phyloP scores from a whole-genome alignment of 768 basidiomycete species.

The Rhodocollybia butyracea region DNA sequence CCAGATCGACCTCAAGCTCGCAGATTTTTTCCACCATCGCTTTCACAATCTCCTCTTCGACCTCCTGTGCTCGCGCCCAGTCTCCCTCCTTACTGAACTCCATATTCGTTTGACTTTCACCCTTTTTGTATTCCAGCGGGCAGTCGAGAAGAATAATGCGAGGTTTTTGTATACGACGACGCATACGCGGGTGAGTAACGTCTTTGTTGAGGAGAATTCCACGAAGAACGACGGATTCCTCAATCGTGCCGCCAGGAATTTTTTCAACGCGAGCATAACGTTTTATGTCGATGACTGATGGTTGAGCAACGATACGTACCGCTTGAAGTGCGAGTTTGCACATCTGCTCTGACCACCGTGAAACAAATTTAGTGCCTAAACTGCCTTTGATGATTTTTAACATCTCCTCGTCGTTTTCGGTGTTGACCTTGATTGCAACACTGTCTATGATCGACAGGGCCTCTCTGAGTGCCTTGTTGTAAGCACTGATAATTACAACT shows the following conservation, averaged over 20 bases:
- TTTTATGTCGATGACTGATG: constrained; percentile 92
- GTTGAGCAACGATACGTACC: constrained; percentile 82
- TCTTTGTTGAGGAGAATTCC: constrained; percentile 99
- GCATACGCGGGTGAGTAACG: constrained; percentile 96
- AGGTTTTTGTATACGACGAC: constrained; percentile 85
- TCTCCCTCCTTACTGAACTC: constrained; percentile 93
- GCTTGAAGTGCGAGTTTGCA: constrained; percentile 92
- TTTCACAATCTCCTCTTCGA: constrained; percentile 98
- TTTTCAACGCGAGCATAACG: constrained; percentile 98
- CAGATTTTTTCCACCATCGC: constrained; percentile 70
- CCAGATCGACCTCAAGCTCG: constrained; percentile 91
- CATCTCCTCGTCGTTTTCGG: constrained; percentile 85
- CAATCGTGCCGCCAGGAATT: constrained; percentile 96
- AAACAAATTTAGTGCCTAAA: constrained; percentile 97
- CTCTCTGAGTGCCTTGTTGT: constrained; percentile 93
- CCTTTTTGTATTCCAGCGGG: constrained; percentile 98
- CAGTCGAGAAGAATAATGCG: constrained; percentile 89
- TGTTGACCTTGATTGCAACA: constrained; percentile 90
- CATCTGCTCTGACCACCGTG: constrained; percentile 97
- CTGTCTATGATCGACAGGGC: constrained; percentile 84
- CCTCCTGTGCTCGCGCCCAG: constrained; percentile 88
- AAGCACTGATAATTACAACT: constrained; percentile 97
- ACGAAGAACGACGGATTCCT: constrained; percentile 79
- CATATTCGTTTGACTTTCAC: constrained; percentile 97
- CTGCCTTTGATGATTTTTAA: constrained; percentile 96